Evolutionary conservation across 306 rosid genomes (phyloP).

Genomic region (Medicago lupulina): DNA sequence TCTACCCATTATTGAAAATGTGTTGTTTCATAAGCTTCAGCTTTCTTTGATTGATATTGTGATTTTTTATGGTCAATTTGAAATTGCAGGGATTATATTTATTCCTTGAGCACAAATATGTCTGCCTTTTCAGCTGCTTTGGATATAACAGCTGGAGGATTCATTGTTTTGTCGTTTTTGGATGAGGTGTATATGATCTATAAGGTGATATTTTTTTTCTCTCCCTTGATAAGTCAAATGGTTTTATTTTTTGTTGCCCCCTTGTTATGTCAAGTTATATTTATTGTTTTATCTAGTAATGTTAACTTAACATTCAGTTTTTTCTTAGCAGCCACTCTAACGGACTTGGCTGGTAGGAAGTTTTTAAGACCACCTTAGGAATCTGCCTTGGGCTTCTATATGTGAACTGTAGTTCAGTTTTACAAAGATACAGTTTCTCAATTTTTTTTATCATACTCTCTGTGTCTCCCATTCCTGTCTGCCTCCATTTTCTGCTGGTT

Average conservation of each 20-base stretch:
- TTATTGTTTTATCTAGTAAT: conserved; percentile 24
- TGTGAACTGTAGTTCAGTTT: neutral
- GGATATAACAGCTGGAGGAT: conserved; percentile 60
- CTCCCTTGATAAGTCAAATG: conserved; percentile 28
- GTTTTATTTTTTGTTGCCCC: neutral
- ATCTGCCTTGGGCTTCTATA: neutral
- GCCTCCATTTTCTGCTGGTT: conserved; percentile 1
- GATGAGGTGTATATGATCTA: conserved; percentile 74
- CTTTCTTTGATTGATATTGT: conserved; percentile 52
- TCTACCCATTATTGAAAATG: conserved; percentile 12
- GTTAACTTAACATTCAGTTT: neutral
- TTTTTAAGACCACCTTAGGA: neutral
- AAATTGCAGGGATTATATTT: conserved; percentile 69
- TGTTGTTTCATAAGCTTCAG: conserved; percentile 35
- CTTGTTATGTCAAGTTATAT: conserved; percentile 28
- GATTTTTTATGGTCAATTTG: conserved; percentile 39
- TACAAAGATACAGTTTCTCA: neutral
- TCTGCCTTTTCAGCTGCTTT: conserved; percentile 64
- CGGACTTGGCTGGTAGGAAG: neutral
- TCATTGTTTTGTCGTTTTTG: conserved; percentile 67
- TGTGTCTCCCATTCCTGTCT: neutral
- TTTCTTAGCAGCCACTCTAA: neutral
- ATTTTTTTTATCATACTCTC: neutral
- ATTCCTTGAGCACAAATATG: conserved; percentile 66
- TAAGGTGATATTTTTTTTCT: conserved; percentile 57